Conservation (phyloP, 768 basidiomycete species). For the Hemileccinum rubropunctum region DNA sequence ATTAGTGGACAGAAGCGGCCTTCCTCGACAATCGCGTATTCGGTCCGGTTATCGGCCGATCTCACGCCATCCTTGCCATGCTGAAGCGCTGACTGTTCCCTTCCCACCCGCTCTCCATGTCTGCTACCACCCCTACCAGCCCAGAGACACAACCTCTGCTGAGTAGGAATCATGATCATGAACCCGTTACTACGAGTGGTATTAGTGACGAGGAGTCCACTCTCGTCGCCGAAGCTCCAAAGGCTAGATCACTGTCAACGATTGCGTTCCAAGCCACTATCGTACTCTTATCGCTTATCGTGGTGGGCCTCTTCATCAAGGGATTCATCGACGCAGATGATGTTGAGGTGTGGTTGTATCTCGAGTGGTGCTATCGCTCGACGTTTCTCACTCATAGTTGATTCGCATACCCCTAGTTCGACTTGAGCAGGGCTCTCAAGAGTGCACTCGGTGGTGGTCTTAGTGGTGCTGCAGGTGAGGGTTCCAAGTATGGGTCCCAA, state of each 20-base stretch:
- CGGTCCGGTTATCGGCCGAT: not conserved
- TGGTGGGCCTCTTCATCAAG: constrained; percentile 58
- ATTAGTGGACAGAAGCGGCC: no score
- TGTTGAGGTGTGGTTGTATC: constrained; percentile 48
- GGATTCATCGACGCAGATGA: constrained; percentile 69
- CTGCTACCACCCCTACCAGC: constrained; percentile 6
- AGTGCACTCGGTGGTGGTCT: constrained; percentile 87
- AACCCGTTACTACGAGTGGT: not conserved
- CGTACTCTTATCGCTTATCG: constrained; percentile 34
- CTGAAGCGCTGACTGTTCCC: not conserved
- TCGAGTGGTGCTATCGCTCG: constrained; percentile 36
- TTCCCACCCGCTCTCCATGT: constrained; percentile 21
- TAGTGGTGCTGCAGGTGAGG: constrained; percentile 78
- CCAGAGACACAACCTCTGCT: constrained; percentile 25
- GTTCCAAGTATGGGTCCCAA: not conserved
- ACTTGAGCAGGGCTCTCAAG: constrained; percentile 71
- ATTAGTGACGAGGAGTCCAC: constrained; percentile 19
- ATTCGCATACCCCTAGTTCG: constrained; percentile 57
- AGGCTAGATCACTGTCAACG: constrained; percentile 10
- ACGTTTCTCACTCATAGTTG: constrained; percentile 41
- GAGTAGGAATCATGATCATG: constrained; percentile 13
- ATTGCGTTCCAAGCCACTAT: constrained; percentile 33
- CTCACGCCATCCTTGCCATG: not conserved
- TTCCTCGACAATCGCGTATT: no score
- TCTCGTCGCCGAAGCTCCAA: not conserved